Conservation (phyloP, 805 yeast genomes). For the Candida cerambycidarum region DNA sequence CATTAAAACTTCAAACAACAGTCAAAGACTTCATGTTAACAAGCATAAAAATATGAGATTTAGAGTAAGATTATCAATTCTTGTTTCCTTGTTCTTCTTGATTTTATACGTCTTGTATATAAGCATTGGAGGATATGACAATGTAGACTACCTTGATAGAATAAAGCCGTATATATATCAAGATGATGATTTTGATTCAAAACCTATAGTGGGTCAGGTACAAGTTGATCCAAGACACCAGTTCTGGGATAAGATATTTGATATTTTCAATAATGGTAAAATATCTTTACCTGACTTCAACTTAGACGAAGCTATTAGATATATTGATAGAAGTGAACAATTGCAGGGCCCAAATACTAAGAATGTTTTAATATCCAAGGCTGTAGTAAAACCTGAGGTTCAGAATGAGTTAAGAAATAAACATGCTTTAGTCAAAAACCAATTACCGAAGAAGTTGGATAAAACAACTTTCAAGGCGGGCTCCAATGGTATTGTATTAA, state of each 20-base stretch:
- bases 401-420: constrained; percentile 22
- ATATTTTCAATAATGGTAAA: constrained; percentile 20
- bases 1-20: not conserved
- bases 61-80: constrained; percentile 6
- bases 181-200: constrained; percentile 6
- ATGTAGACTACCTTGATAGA: constrained; percentile 7
- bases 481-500: constrained; percentile 31
- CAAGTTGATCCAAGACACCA: constrained; percentile 18
- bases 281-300: constrained; percentile 17
- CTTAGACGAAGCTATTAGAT: constrained; percentile 20
- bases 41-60: constrained; percentile 8
- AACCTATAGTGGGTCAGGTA: constrained; percentile 16
- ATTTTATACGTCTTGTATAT: constrained; percentile 6
- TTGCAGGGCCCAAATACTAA: constrained; percentile 21
- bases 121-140: not conserved
- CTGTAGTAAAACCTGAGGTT: constrained; percentile 23
- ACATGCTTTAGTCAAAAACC: constrained; percentile 20
- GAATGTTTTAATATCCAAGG: constrained; percentile 25
- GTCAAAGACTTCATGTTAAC: not conserved
- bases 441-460: constrained; percentile 24
- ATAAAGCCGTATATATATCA: constrained; percentile 8
- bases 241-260: constrained; percentile 30
- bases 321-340: constrained; percentile 20
- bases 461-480: constrained; percentile 21
- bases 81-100: not conserved